These are phyloP conservation scores for Sisymbrium altissimum DNA, from an alignment of 345 rosid genomes.

Conservation along the genomic window DNA sequence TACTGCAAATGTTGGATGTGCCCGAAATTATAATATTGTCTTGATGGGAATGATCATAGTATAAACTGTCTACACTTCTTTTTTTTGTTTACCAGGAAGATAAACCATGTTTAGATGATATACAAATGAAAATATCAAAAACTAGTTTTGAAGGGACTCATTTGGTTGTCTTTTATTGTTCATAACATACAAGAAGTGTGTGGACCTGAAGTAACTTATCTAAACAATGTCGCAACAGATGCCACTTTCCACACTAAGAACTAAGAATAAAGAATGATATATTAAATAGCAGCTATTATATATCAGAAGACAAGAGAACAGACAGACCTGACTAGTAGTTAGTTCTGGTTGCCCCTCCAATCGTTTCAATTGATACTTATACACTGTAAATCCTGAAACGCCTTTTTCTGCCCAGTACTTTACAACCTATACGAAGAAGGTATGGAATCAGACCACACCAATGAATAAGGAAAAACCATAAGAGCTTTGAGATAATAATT, in stretches of 20 bases:
- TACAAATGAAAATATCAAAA: not conserved
- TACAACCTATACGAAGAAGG: slow-evolving; percentile 53
- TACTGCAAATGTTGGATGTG: not conserved
- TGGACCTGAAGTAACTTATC: not conserved
- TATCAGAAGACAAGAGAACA: not conserved
- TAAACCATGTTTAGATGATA: not conserved
- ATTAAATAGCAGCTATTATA: not conserved
- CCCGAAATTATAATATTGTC: not conserved
- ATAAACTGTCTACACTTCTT: not conserved
- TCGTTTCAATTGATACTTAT: slow-evolving; percentile 61
- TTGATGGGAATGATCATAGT: not conserved
- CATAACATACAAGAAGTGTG: not conserved
- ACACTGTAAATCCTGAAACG: slow-evolving; percentile 86
- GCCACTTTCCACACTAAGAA: not conserved
- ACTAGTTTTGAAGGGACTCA: not conserved
- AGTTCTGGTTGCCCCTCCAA: slow-evolving; percentile 72
- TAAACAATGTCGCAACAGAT: not conserved
- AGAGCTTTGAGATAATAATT: not conserved
- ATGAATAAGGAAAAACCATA: not conserved
- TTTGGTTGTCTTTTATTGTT: not conserved
- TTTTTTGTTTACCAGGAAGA: slow-evolving; percentile 3
- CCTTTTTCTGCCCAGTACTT: slow-evolving; percentile 88
- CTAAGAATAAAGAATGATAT: not conserved
- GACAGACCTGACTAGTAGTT: slow-evolving; percentile 81
- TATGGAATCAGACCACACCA: slow-evolving; percentile 10